phyloP scores from a whole-genome alignment of 2,329 filamentous ascomycete species.

The Scorias spongiosa region DNA sequence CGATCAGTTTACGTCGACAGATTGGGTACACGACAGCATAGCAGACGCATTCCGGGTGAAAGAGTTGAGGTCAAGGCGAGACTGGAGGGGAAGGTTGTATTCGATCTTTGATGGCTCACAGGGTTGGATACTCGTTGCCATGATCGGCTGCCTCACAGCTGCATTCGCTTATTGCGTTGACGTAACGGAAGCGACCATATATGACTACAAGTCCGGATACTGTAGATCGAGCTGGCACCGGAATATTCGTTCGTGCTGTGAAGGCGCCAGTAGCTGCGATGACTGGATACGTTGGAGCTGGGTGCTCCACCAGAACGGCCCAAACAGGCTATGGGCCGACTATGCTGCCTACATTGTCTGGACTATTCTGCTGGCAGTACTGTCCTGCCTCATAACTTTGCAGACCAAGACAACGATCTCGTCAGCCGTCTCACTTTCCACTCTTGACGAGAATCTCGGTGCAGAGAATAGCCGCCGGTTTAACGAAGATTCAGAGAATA shows the following conservation, averaged over 20 bases:
- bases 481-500: constrained; percentile 23
- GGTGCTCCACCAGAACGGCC: constrained; percentile 33
- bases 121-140: constrained; percentile 83
- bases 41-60: constrained; percentile 84
- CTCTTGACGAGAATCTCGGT: constrained; percentile 81
- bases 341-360: constrained; percentile 60
- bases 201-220: constrained; percentile 84
- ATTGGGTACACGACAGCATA: constrained; percentile 97
- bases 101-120: constrained; percentile 74
- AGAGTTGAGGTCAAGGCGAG: constrained; percentile 63
- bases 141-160: constrained; percentile 78
- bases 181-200: constrained; percentile 69
- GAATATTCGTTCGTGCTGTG: constrained; percentile 54
- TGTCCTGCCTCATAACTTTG: constrained; percentile 67
- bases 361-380: constrained; percentile 52
- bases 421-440: constrained; percentile 71
- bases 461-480: constrained; percentile 39
- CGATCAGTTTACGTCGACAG: constrained; percentile 92
- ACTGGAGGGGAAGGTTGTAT: constrained; percentile 64
- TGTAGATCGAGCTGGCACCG: constrained; percentile 57
- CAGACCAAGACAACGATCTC: constrained; percentile 90
- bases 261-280: constrained; percentile 37
- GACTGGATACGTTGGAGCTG: constrained; percentile 53
- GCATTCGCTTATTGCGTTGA: constrained; percentile 78
- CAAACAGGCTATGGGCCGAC: constrained; percentile 49